Base-by-base conservation (phyloP, 2,329 filamentous ascomycete species). In the Hypomyces perniciosus region DNA sequence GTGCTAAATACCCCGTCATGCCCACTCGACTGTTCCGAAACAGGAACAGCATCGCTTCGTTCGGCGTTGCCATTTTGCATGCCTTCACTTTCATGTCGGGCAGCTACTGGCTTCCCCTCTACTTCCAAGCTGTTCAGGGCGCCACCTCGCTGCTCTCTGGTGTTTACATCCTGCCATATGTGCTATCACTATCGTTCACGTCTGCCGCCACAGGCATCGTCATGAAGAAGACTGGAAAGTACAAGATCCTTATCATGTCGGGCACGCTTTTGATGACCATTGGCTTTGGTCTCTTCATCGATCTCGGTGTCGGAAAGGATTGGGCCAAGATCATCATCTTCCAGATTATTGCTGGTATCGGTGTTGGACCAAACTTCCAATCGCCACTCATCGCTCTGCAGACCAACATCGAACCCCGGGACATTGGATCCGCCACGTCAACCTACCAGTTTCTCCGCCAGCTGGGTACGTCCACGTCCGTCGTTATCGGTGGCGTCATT, bases 51-150 rank as follows among this genome's bases (percentile, higher is more conserved):
- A 62, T 86, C 30, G 82, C 85, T 7, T 74, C 81, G 3, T 80
- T 90, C 10, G 67, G 71, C 3, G 74, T 86, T 40, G 84, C 83
- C 58, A 89, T 90, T 69, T 77, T 80, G 55, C 88, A 95, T 65
- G 85, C 85, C 41, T 79, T 85, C 58, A 82, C 86, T 56, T 92
- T 92, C 72, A 90, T 92, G 61, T 80, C 85, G 1, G 82, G 80
- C 30, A 82, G 80, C 55, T 95, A 92, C 74, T 95, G 87, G 70
- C 75, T 95, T 4, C 89, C 89, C 0, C 76, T 95, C 2, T 96
- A 95, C 72, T 92, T 90, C 69, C 89, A 95, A 68, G 79, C 84
- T 46, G 83, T 88, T 46, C 75, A 88, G 40, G 78, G 85, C 45
- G 81, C 81, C 2, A 76, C 78, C 0, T 85, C 88, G 0, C 78